Evolutionary conservation across 176 grass and related monocot genomes (phyloP).

Genomic region (Microstegium vimineum): DNA sequence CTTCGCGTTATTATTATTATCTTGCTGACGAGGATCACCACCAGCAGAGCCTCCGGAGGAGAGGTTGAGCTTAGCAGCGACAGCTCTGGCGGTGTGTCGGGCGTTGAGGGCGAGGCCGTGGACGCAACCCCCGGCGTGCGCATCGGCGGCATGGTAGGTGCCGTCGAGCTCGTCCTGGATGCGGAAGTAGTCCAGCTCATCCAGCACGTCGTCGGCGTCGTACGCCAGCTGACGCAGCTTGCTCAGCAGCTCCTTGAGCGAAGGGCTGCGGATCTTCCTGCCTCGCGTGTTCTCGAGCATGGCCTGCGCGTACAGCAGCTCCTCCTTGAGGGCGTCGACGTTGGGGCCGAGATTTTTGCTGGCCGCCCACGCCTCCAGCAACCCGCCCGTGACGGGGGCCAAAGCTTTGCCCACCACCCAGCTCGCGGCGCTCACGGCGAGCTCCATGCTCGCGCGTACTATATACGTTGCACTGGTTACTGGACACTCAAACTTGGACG

Average conservation of each 20-base stretch:
- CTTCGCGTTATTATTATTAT: too few relatives aligned
- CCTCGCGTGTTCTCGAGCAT: neutral
- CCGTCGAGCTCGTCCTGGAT: slow-evolving; percentile 9
- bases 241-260: neutral
- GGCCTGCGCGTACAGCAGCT: neutral
- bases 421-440: neutral
- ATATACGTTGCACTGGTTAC: too few relatives aligned
- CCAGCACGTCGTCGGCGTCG: neutral
- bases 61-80: neutral
- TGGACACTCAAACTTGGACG: too few relatives aligned
- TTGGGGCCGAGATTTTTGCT: neutral
- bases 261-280: neutral
- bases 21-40: neutral
- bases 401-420: slow-evolving; percentile 19
- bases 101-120: neutral
- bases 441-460: too few relatives aligned
- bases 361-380: slow-evolving; percentile 29
- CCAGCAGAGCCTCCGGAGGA: too few relatives aligned
- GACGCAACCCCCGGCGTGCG: neutral
- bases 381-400: accelerated
- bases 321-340: neutral
- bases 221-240: neutral
- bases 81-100: neutral
- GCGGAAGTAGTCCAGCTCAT: neutral
- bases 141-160: neutral